A percentile compares a stretch with the other conserved stretches of the same genome.
Conservation (phyloP, 257 asterid genomes). For the Primulina tabacum region DNA sequence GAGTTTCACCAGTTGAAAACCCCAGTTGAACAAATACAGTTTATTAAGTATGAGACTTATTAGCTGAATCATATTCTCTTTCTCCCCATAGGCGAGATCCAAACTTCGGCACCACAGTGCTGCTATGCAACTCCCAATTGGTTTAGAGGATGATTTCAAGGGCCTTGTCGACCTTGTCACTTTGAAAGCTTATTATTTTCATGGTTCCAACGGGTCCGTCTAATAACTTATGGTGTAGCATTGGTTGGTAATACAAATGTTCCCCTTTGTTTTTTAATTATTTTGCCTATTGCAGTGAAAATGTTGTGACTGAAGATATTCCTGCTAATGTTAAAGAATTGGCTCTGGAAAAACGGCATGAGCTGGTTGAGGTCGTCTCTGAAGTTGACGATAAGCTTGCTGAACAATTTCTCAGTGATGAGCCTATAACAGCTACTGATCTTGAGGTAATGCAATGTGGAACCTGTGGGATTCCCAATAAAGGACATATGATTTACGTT, state of each 20-base stretch:
- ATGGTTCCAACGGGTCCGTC: conserved; percentile 89
- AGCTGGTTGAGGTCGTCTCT: conserved; percentile 79
- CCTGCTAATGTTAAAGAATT: conserved; percentile 67
- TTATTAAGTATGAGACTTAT: conserved; percentile 18
- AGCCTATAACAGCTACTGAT: conserved; percentile 72
- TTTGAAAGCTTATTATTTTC: conserved; percentile 76
- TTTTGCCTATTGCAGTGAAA: conserved; percentile 55
- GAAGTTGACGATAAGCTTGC: conserved; percentile 98
- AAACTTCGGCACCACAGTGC: conserved; percentile 98
- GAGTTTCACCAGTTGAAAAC: conserved; percentile 6
- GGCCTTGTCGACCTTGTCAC: conserved; percentile 88
- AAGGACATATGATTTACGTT: not conserved
- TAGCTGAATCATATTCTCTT: conserved; percentile 21
- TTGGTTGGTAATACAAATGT: conserved; percentile 8
- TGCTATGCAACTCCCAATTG: conserved; percentile 95
- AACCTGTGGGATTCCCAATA: conserved; percentile 9
- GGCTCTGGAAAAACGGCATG: conserved; percentile 84
- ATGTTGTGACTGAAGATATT: conserved; percentile 65
- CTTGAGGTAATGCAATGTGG: conserved; percentile 62
- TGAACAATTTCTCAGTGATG: conserved; percentile 82
- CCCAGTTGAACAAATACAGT: not conserved
- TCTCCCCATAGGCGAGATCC: conserved; percentile 62
- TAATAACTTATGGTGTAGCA: conserved; percentile 28
- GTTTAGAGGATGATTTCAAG: conserved; percentile 92
- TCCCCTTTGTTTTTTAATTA: conserved; percentile 13